Conservation (phyloP, 2,329 filamentous ascomycete species). For the Escovopsis weberi region DNA sequence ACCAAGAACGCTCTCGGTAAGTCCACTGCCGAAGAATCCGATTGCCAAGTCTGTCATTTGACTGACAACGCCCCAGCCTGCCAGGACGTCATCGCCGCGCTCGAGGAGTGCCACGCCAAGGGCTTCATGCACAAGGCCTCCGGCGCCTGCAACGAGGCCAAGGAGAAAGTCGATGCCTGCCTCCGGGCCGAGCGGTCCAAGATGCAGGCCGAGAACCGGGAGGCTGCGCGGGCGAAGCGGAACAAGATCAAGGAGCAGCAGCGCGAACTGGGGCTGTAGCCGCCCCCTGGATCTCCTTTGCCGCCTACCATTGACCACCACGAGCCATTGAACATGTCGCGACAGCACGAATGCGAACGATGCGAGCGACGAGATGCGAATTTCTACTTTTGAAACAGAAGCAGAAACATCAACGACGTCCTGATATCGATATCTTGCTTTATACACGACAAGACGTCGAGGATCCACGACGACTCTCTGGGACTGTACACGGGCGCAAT, state of each 20-base stretch:
- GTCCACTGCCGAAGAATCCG: neutral
- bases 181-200: conserved; percentile 67
- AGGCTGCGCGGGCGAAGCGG: conserved; percentile 50
- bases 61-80: conserved; percentile 50
- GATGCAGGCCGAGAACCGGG: conserved; percentile 62
- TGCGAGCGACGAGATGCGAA: neutral
- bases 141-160: conserved; percentile 81
- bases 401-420: too few species aligned
- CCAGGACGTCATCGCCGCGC: conserved; percentile 82
- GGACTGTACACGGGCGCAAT: neutral
- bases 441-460: too few species aligned
- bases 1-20: conserved; percentile 82
- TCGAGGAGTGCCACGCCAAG: conserved; percentile 87
- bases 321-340: too few species aligned
- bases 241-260: conserved; percentile 59
- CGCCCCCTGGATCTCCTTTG: neutral
- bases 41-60: conserved; percentile 2
- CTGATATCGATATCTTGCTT: too few species aligned
- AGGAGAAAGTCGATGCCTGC: conserved; percentile 72
- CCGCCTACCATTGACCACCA: neutral
- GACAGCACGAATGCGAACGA: neutral
- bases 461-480: too few species aligned
- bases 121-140: conserved; percentile 87
- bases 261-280: conserved; percentile 32
- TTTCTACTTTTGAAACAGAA: too few species aligned